Evolutionary conservation across 495 filamentous ascomycete genomes (phyloP).

Genomic region (Penicillium waksmanii): DNA sequence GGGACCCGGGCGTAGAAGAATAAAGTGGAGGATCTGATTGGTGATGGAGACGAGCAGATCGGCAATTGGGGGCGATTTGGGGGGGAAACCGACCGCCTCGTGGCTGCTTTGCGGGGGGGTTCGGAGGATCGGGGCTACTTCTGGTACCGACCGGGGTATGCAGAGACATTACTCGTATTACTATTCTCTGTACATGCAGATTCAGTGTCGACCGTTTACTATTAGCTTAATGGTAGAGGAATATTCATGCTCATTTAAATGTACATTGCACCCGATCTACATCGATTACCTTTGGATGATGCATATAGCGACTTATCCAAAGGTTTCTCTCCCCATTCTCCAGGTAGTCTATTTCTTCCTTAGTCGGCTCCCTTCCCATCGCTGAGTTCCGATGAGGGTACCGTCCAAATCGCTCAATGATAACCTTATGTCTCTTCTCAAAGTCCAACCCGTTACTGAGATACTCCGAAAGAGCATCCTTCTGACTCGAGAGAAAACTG

Average conservation of each 20-base stretch:
- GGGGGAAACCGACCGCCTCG: not conserved
- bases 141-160: constrained; percentile 29
- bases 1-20: not conserved
- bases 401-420: constrained; percentile 34
- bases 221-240: not conserved
- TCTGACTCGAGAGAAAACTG: constrained; percentile 14
- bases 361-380: constrained; percentile 24
- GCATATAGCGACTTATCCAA: constrained; percentile 1
- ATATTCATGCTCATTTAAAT: not conserved
- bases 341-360: constrained; percentile 29
- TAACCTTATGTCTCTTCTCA: constrained; percentile 33
- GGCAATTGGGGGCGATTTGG: constrained; percentile 22
- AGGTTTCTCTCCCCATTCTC: constrained; percentile 34
- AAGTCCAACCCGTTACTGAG: constrained; percentile 22
- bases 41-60: constrained; percentile 24
- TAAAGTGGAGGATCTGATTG: constrained; percentile 18
- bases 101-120: constrained; percentile 23
- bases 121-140: constrained; percentile 17
- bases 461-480: constrained; percentile 16
- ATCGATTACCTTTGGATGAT: not conserved
- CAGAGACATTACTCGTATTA: no score
- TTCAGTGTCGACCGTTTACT: no score
- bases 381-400: constrained; percentile 33
- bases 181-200: no score
- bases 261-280: not conserved